These are phyloP conservation scores for Lactifluus piperatus DNA, from an alignment of 768 basidiomycete species.

Conservation along the genomic window DNA sequence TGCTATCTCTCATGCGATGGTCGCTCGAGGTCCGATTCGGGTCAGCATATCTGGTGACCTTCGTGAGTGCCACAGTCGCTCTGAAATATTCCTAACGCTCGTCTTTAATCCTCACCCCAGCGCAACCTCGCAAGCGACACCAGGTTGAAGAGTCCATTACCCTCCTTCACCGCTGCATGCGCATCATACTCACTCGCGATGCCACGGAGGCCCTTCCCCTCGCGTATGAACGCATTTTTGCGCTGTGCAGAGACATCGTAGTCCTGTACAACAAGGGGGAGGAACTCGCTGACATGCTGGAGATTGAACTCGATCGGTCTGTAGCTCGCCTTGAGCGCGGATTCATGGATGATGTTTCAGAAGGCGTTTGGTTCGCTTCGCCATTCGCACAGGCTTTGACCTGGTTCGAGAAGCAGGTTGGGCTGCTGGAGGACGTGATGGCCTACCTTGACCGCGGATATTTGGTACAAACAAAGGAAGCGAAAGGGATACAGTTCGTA, in stretches of 20 bases:
- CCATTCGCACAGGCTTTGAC: conserved; percentile 47
- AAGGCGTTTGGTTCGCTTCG: conserved; percentile 45
- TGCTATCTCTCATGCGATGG: conserved; percentile 19
- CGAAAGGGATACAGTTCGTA: conserved; percentile 26
- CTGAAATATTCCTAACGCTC: too few species aligned
- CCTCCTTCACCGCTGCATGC: conserved; percentile 32
- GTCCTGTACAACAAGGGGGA: conserved; percentile 45
- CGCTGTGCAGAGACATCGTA: conserved; percentile 48
- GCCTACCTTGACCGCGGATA: conserved; percentile 1
- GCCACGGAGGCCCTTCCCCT: conserved; percentile 30
- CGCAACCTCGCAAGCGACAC: conserved; percentile 4
- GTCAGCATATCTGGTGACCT: conserved; percentile 40
- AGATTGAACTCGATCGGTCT: conserved; percentile 51
- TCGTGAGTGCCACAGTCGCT: conserved; percentile 19
- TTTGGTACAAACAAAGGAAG: conserved; percentile 28
- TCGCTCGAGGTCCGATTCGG: conserved; percentile 31
- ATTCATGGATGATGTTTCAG: conserved; percentile 27
- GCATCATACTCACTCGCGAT: conserved; percentile 28
- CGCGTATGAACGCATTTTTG: conserved; percentile 51
- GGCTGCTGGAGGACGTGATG: conserved; percentile 24
- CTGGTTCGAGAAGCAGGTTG: conserved; percentile 60
- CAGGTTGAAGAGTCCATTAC: conserved; percentile 23
- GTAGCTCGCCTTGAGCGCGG: conserved; percentile 33
- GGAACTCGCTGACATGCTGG: conserved; percentile 48
- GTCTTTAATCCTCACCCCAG: conserved; percentile 11